Percentiles rank a stretch among this genome's conserved stretches.
phyloP scores from a whole-genome alignment of 768 basidiomycete species.

The Myochromella boudieri region DNA sequence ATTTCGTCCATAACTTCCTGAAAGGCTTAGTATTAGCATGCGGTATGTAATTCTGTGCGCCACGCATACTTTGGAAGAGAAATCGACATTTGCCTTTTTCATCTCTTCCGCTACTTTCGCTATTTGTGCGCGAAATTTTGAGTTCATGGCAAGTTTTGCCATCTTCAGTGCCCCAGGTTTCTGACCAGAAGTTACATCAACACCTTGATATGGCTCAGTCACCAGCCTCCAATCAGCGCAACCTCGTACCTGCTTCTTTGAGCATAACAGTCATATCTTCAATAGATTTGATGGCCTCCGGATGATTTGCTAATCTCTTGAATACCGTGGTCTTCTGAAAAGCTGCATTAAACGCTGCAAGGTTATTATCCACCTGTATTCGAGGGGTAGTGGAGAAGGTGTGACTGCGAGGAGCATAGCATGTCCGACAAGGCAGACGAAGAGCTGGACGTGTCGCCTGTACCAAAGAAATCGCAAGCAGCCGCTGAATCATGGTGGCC shows the following conservation, averaged over 20 bases:
- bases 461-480: conserved; percentile 13
- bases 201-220: conserved; percentile 34
- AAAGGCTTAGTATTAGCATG: neutral
- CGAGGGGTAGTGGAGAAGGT: conserved; percentile 19
- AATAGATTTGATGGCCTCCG: conserved; percentile 50
- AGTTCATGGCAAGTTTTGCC: conserved; percentile 50
- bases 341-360: conserved; percentile 33
- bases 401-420: conserved; percentile 9
- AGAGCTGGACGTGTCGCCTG: conserved; percentile 11
- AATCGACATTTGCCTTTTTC: conserved; percentile 59
- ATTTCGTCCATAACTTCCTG: conserved; percentile 52
- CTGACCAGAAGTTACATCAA: conserved; percentile 43
- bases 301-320: conserved; percentile 47
- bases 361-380: conserved; percentile 29
- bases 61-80: conserved; percentile 48
- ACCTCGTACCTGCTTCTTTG: conserved; percentile 43
- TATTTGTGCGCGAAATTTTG: conserved; percentile 51
- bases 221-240: neutral
- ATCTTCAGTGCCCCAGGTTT: conserved; percentile 51
- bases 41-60: neutral
- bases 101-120: conserved; percentile 48
- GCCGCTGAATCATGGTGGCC: conserved; percentile 17
- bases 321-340: conserved; percentile 46
- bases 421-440: conserved; percentile 7
- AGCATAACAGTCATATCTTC: conserved; percentile 43